Evolutionary conservation across 306 rosid species (phyloP), one percentile per base, ranked within the genome.

Genomic region (Glycine latifolia): DNA sequence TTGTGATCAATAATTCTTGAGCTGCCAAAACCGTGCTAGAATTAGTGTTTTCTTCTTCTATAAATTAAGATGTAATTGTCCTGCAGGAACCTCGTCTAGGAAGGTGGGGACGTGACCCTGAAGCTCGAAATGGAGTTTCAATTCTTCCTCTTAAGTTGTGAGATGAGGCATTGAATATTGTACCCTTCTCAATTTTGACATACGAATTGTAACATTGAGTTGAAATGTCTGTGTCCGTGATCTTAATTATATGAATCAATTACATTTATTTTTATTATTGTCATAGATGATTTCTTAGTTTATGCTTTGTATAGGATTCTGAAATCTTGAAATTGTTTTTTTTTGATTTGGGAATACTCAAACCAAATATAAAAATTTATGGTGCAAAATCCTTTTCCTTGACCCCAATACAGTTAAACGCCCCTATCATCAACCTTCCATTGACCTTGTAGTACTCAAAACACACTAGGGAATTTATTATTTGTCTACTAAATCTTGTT

Each of bases 31-130:
- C 3, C 31, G 47, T 12, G 31, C 10, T 65, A 31, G 16, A 47
- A n/a, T 13, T 56, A 10, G 84, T 41, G 7, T 49, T n/a, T n/a
- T 63, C 4, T 61, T 33, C 31, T 26, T 26, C 39, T 77, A 31
- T 85, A 79, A 26, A 11, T 35, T 9, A 11, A 75, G 31, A 44
- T 33, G 44, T 14, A 16, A 68, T 33, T 84, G 54, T 67, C 1
- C 15, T 41, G 73, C 97, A 92, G 99, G 99, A 93, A 84, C 97
- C 99, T 73, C 96, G 98, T 31, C 85, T 95, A 3, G 99, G 99
- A 85, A 89, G 95, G 84, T 93, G 98, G 97, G 98, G 98, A 49
- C 75, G 75, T 10, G 72, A 70, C 63, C 72, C 81, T 5, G 87
- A 83, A 65, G 94, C 98, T 72, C 89, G 78, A 17, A 95, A 95